Evolutionary conservation across 805 yeast species (phyloP).

Genomic region (Saturnispora diversa): DNA sequence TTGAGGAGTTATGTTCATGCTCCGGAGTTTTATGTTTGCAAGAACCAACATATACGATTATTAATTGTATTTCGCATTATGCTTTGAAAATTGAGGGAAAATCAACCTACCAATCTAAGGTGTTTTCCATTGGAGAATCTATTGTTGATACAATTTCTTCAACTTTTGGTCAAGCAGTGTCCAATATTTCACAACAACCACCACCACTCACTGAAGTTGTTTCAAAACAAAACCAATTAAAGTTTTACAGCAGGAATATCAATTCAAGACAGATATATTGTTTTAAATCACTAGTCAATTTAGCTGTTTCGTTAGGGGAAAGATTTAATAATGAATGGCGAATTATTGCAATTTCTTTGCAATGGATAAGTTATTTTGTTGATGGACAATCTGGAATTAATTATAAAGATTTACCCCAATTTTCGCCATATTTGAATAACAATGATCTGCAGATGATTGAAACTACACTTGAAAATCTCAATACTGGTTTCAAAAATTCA

Average conservation of each 20-base stretch:
- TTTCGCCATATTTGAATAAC: slow-evolving; percentile 34
- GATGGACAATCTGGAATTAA: slow-evolving; percentile 47
- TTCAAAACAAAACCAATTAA: slow-evolving; percentile 5
- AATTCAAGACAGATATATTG: slow-evolving; percentile 66
- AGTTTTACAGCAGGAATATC: slow-evolving; percentile 37
- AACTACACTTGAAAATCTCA: slow-evolving; percentile 47
- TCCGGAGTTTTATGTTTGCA: slow-evolving; percentile 63
- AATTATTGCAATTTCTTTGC: slow-evolving; percentile 52
- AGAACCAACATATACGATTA: slow-evolving; percentile 49
- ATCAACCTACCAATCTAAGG: slow-evolving; percentile 27
- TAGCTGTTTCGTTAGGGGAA: slow-evolving; percentile 78
- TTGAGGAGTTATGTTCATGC: slow-evolving; percentile 76
- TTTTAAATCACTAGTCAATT: slow-evolving; percentile 66
- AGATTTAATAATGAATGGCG: slow-evolving; percentile 63
- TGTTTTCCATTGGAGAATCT: slow-evolving; percentile 41
- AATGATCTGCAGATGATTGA: slow-evolving; percentile 47
- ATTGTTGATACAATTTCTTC: slow-evolving; percentile 45
- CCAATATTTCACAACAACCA: slow-evolving; percentile 20
- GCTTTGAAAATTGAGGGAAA: slow-evolving; percentile 35
- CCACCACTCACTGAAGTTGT: not conserved
- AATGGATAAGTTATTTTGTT: slow-evolving; percentile 70
- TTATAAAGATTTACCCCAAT: slow-evolving; percentile 36
- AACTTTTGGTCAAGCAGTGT: slow-evolving; percentile 32
- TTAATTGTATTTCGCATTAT: slow-evolving; percentile 38
- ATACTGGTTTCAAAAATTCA: slow-evolving; percentile 54